A percentile compares a stretch with the other conserved stretches of the same genome.
phyloP scores from a whole-genome alignment of 352 stramenopile genomes.

The Phytophthora citrophthora region DNA sequence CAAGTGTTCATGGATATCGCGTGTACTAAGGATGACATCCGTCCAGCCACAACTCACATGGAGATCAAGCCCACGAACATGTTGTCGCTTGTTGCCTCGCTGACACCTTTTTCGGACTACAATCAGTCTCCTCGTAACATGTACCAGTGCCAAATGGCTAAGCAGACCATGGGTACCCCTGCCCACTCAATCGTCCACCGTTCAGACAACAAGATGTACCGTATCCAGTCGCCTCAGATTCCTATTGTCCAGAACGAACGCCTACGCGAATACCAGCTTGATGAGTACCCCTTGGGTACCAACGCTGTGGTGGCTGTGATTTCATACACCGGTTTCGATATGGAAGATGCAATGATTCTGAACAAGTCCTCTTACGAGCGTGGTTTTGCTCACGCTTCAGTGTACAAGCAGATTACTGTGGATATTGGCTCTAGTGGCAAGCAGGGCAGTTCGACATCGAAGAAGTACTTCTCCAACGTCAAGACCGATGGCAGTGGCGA shows the following conservation, averaged over 20 bases:
- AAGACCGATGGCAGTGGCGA: conserved; percentile 77
- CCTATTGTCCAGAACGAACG: conserved; percentile 98
- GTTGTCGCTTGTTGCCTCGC: conserved; percentile 98
- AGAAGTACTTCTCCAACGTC: conserved; percentile 94
- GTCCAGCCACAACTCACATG: conserved; percentile 97
- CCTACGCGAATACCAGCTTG: conserved; percentile 97
- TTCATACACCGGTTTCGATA: conserved; percentile 98
- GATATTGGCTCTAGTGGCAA: conserved; percentile 82
- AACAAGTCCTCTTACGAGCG: conserved; percentile 99
- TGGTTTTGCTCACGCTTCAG: conserved; percentile 97
- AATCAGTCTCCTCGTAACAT: conserved; percentile 99
- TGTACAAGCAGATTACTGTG: conserved; percentile 99
- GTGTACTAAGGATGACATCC: conserved; percentile 95
- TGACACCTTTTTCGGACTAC: conserved; percentile 99
- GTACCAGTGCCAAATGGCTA: conserved; percentile 99
- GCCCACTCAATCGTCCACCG: conserved; percentile 96
- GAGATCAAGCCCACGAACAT: conserved; percentile 99
- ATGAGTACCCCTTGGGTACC: conserved; percentile 98
- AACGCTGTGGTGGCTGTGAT: conserved; percentile 99
- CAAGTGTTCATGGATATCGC: conserved; percentile 98
- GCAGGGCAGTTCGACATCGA: conserved; percentile 72
- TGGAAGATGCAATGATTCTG: conserved; percentile 99
- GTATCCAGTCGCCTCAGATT: conserved; percentile 98
- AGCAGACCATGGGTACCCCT: conserved; percentile 99
- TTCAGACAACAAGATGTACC: conserved; percentile 99